Percentiles rank a stretch among this genome's conserved stretches.
Conservation (phyloP, 371 early-diverging fungal species). For the Mucor lusitanicus region DNA sequence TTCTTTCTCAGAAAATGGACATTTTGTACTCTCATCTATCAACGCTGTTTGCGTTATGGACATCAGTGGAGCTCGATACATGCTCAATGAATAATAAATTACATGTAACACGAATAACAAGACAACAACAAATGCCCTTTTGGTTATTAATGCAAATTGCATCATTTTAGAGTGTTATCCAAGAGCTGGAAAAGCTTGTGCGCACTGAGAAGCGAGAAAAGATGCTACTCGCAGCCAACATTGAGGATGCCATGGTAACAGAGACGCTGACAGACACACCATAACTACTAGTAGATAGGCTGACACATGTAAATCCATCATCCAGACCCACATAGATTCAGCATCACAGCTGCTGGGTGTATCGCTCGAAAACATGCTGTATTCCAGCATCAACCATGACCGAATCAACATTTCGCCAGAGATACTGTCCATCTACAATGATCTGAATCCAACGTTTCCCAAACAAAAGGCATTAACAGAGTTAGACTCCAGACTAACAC, state of each 20-base stretch:
- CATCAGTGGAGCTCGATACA: conserved; percentile 21
- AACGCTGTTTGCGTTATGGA: conserved; percentile 21
- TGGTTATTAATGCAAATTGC: not conserved
- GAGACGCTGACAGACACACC: not conserved
- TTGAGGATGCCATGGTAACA: conserved; percentile 49
- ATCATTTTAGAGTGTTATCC: conserved; percentile 14
- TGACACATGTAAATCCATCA: not conserved
- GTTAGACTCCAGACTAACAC: conserved; percentile 19
- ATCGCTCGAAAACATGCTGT: conserved; percentile 24
- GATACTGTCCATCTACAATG: conserved; percentile 10
- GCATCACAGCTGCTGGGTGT: conserved; percentile 27
- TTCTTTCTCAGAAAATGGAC: conserved; percentile 15
- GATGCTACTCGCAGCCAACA: conserved; percentile 39
- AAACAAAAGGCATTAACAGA: conserved; percentile 20
- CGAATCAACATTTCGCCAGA: conserved; percentile 12
- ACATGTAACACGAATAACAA: conserved; percentile 9
- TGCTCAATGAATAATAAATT: conserved; percentile 21
- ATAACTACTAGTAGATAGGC: not conserved
- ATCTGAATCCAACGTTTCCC: conserved; percentile 23
- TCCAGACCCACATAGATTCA: conserved; percentile 21
- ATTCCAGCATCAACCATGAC: conserved; percentile 24
- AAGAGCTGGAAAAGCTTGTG: conserved; percentile 19
- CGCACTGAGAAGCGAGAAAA: conserved; percentile 17
- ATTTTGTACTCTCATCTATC: conserved; percentile 16
- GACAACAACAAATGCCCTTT: not conserved